Evolutionary conservation across 805 yeast genomes (phyloP), one percentile per base, ranked within the genome.

Genomic region (Myxozyma monticola): DNA sequence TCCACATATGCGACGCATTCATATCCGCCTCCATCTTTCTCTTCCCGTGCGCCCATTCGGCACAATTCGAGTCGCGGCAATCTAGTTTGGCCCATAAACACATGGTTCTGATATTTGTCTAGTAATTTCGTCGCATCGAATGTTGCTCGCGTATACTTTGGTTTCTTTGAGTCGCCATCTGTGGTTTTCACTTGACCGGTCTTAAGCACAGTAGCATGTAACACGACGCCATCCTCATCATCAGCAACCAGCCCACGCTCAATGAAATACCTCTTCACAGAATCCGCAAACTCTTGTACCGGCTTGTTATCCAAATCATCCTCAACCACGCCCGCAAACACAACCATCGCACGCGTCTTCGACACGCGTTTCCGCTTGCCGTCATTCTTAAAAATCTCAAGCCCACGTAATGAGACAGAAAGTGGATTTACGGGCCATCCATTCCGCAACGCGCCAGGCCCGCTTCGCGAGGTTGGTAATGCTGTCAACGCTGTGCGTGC

Each of bases 151-250:
- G 39, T 21, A 14, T 35, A 10, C n/a, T 22, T 22, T 15, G 33
- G 28, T 10, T 41, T 29, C 21, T 25, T 15, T 38, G 42, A 28
- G 17, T 14, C 6, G 15, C 34, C 34, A 24, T 30, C 39, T 21
- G 9, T 37, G 20, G 39, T 2, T 12, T 8, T 29, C 35, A 43
- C 40, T 33, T 40, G 41, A 7, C 18, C 36, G 3, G 55, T 49
- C 14, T 49, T 49, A 15, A 49, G 14, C 8, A 53, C 22, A 6
- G 55, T 53, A 9, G 55, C 57, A 35, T 53, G 57, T 5, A 53
- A 20, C 12, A 28, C 42, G 2, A 53, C 56, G 6, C 22, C 34
- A 3, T 31, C 46, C 9, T 31, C 33, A 20, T 22, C 36, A 30
- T 4, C 31, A 4, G 9, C 31, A 25, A 49, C 26, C 26, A 53